Percentiles rank a stretch among this genome's conserved stretches.
Evolutionary conservation across 768 basidiomycete species (phyloP).

Genomic region (Coprinopsis strossmayeri): DNA sequence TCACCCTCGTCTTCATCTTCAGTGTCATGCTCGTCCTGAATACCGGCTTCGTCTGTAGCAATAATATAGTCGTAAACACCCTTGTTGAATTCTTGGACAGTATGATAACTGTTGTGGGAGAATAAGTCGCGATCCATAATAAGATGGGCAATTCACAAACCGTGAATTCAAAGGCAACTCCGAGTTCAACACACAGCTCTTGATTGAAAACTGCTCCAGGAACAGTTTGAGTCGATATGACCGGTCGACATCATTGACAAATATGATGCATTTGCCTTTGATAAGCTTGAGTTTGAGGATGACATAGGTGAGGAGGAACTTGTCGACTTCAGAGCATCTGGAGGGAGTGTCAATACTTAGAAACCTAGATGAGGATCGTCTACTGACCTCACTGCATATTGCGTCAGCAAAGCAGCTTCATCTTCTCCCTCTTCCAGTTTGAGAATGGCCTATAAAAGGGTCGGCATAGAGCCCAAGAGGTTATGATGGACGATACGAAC

Average conservation of each 20-base stretch:
- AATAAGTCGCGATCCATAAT: background rate
- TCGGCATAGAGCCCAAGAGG: background rate
- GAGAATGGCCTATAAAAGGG: conserved; percentile 58
- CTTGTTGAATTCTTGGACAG: conserved; percentile 97
- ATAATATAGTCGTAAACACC: conserved; percentile 99
- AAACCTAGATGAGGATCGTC: background rate
- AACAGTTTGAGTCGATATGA: conserved; percentile 97
- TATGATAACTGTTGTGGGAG: conserved; percentile 64
- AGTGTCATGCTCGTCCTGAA: conserved; percentile 38
- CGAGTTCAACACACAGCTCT: conserved; percentile 92
- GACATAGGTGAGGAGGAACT: conserved; percentile 93
- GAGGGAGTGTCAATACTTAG: conserved; percentile 6
- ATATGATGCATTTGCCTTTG: conserved; percentile 92
- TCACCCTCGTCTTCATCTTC: conserved; percentile 31
- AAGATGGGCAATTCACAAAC: conserved; percentile 23
- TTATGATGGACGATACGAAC: conserved; percentile 37
- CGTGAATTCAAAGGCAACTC: conserved; percentile 94
- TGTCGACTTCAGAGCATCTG: conserved; percentile 91
- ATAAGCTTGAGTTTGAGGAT: conserved; percentile 95
- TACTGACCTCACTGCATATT: conserved; percentile 73
- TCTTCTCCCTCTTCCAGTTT: conserved; percentile 86
- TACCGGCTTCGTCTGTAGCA: conserved; percentile 86
- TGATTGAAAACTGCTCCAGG: conserved; percentile 94
- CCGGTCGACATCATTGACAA: conserved; percentile 94
- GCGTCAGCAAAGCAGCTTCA: conserved; percentile 71